Evolutionary conservation across 2,329 filamentous ascomycete genomes (phyloP), one percentile per base, ranked within the genome.

Genomic region (Fusarium mangiferae): DNA sequence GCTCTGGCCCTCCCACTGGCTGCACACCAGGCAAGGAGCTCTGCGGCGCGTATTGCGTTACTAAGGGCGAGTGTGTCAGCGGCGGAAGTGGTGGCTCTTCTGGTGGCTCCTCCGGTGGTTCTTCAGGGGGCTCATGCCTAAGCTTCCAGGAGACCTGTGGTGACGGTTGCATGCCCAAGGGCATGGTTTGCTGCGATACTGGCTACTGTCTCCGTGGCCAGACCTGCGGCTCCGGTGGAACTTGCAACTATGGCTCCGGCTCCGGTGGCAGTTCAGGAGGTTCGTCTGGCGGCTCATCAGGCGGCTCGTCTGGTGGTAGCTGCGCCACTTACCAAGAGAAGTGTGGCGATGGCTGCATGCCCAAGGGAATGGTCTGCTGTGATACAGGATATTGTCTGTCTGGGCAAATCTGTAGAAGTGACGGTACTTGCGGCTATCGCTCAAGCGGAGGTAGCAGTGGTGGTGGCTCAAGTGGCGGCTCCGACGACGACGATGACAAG

Each of bases 1-100:
- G 82, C 73, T 67, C 74, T 8, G 80, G 81, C n/a, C n/a, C 62
- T 18, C 75, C 79, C 14, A 62, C 71, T 4, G 78, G 75, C 22
- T 81, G 80, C n/a, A 51, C 54, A 13, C 22, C 70, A 0, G 80
- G 75, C 45, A 74, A 79, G 41, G 74, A 68, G 10, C 60, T 72
- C 17, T 82, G 81, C 60, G 75, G 74, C 35, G 45, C 58, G 44
- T 78, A 63, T n/a, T 83, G 81, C 64, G 80, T 82, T 49, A 81
- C 82, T 1, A 60, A 70, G 7, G 78, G 75, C 24, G 69, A 72
- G 39, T 51, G 58, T 7, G 26, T 28, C 5, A 69, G 62, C 5
- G 45, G 68, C 48, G 71, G 72, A 36, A 62, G 75, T 14, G 62
- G 68, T 17, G 66, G 73, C 11, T 73, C 70, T 9, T 68, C 73